Evolutionary conservation across 106 monocot genomes (phyloP), one percentile per base, ranked within the genome.

Genomic region (Posidonia australis): DNA sequence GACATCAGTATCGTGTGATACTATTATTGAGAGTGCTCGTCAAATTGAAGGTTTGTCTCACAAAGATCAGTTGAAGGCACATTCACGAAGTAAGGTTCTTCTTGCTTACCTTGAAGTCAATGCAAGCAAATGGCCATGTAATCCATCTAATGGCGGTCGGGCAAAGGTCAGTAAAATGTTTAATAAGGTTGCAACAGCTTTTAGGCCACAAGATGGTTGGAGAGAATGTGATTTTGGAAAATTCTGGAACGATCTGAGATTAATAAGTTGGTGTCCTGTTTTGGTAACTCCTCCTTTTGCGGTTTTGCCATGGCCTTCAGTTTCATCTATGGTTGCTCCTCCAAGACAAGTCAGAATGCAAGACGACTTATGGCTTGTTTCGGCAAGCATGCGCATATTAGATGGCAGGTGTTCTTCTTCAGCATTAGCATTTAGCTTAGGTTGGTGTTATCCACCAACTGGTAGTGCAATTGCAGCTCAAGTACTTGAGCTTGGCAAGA

Each of bases 221-320:
- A 49, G 26, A 7, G 76, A 86, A 62, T 61, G 32, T 66, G 70
- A 87, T 69, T 66, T 79, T 60, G 90, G 85, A 55, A 98, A 76
- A 41, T 91, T 98, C 73, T 98, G 98, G 98, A 83, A 61, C 81
- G 82, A 98, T 43, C 48, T 98, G 55, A 85, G 81, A 85, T 77
- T 81, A 82, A 98, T 91, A 80, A 82, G 81, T 51, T 98, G 98
- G 98, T 98, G 98, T 52, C 98, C 98, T 64, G 98, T 98, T 41
- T 58, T 98, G 28, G 74, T 80, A 49, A 71, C 72, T 56, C 64
- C 87, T 51, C 90, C 98, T 25, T 75, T 81, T 83, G 46, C 80
- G 63, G 72, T 79, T 73, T 75, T 98, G 54, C 98, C 98, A 23
- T 98, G 98, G 98, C 87, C 98, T 69, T 74, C 73, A 62, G 85